Conservation (phyloP, 805 yeast genomes). For the Starmerella etchellsii region DNA sequence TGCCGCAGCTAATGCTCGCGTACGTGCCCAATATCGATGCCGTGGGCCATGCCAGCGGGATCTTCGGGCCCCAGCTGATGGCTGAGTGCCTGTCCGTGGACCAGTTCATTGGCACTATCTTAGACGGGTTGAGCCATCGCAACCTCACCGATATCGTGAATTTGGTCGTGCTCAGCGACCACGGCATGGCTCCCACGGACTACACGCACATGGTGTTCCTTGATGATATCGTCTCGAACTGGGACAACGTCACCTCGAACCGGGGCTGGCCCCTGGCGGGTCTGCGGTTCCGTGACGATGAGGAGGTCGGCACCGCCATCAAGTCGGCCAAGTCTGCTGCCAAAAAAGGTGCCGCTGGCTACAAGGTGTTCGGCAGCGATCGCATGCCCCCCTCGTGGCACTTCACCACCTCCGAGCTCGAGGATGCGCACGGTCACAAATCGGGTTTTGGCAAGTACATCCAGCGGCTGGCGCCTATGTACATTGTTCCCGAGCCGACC, state of each 20-base stretch:
- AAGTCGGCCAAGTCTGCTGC: neutral
- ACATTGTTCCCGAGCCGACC: constrained; percentile 77
- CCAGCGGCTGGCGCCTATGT: constrained; percentile 66
- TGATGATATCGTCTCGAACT: constrained; percentile 52
- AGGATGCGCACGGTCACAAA: neutral
- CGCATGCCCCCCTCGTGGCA: constrained; percentile 43
- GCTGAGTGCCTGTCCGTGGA: constrained; percentile 54
- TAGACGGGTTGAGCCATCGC: constrained; percentile 37
- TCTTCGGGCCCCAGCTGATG: constrained; percentile 45
- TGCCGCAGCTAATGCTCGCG: constrained; percentile 68
- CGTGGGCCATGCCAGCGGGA: constrained; percentile 63
- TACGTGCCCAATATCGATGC: constrained; percentile 75
- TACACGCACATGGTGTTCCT: constrained; percentile 53
- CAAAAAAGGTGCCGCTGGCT: constrained; percentile 6
- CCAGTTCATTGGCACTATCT: constrained; percentile 40
- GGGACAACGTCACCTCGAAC: constrained; percentile 41
- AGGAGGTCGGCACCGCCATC: constrained; percentile 25
- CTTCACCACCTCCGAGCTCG: constrained; percentile 25
- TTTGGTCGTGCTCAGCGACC: constrained; percentile 71
- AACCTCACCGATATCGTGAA: constrained; percentile 57
- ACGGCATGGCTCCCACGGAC: constrained; percentile 85
- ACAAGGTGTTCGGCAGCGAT: constrained; percentile 37
- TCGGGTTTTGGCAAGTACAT: constrained; percentile 30
- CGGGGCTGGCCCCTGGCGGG: constrained; percentile 88
- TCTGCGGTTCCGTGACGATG: constrained; percentile 39